Conservation (phyloP, 441 rosid genomes). For the Populus hybrid region DNA sequence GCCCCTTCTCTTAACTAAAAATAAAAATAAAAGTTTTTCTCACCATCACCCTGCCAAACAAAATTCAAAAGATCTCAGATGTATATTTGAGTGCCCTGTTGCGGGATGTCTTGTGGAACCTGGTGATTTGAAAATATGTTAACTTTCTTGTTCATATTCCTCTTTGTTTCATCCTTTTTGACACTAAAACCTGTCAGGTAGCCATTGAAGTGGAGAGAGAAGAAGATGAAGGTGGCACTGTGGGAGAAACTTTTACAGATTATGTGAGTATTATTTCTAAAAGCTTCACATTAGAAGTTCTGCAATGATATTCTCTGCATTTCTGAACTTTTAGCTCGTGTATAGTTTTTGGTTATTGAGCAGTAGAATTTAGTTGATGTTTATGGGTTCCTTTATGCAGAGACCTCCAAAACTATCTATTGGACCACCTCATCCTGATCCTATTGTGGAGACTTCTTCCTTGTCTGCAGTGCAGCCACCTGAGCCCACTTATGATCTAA, state of each 20-base stretch:
- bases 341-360: constrained; percentile 14
- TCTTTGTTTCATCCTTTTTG: constrained; percentile 19
- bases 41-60: neutral
- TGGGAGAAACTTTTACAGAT: constrained; percentile 93
- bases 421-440: constrained; percentile 97
- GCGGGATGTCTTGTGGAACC: neutral
- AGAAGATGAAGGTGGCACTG: constrained; percentile 96
- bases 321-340: constrained; percentile 1
- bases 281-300: constrained; percentile 5
- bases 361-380: constrained; percentile 9
- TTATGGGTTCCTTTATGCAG: constrained; percentile 39
- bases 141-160: constrained; percentile 14
- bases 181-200: constrained; percentile 52
- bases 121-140: constrained; percentile 4
- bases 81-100: neutral
- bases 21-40: neutral
- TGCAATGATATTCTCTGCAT: neutral
- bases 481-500: constrained; percentile 81
- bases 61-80: neutral
- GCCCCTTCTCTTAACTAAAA: neutral
- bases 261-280: constrained; percentile 59
- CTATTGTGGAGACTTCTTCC: constrained; percentile 94
- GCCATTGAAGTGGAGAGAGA: constrained; percentile 98
- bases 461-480: constrained; percentile 98
- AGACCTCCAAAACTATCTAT: constrained; percentile 89